These are phyloP conservation scores for Hypocreales sp. DNA, from an alignment of 2,329 filamentous ascomycete genomes.

Conservation along the genomic window DNA sequence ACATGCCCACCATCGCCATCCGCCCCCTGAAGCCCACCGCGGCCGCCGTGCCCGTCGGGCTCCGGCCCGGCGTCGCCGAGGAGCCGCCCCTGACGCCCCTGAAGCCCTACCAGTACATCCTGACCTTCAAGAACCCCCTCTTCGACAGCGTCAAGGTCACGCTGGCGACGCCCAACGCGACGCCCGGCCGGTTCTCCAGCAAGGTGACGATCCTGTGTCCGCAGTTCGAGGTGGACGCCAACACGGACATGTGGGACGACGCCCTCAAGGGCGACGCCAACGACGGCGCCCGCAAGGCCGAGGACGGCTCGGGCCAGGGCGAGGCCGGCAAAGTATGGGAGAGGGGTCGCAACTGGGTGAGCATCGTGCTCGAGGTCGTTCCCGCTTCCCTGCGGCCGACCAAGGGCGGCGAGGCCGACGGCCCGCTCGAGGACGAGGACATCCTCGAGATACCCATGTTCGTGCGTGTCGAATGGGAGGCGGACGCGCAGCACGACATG, in stretches of 20 bases:
- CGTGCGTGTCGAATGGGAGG: constrained; percentile 82
- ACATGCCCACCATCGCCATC: constrained; percentile 72
- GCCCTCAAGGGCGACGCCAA: constrained; percentile 47
- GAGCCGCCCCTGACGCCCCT: constrained; percentile 35
- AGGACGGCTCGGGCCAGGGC: constrained; percentile 33
- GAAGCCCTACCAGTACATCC: constrained; percentile 58
- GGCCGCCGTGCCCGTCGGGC: constrained; percentile 17
- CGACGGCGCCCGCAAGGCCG: constrained; percentile 23
- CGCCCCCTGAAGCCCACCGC: constrained; percentile 37
- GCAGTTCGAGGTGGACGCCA: constrained; percentile 85
- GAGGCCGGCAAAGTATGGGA: constrained; percentile 97
- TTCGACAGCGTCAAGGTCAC: constrained; percentile 84
- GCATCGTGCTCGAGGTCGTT: constrained; percentile 81
- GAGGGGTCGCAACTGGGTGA: constrained; percentile 84
- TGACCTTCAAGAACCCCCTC: constrained; percentile 86
- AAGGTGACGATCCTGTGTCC: constrained; percentile 88
- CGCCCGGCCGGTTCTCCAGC: constrained; percentile 60
- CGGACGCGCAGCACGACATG: constrained; percentile 50
- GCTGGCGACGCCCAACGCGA: constrained; percentile 67
- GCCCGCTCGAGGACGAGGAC: constrained; percentile 44
- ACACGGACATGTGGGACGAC: constrained; percentile 79
- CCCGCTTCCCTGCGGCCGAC: constrained; percentile 38
- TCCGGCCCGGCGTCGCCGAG: constrained; percentile 13
- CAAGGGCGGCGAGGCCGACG: constrained; percentile 24
- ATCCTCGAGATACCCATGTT: constrained; percentile 84